Percentiles rank a stretch among this genome's conserved stretches.
Conservation (phyloP, 148 eudicot species). For the Chenopodium formosanum region DNA sequence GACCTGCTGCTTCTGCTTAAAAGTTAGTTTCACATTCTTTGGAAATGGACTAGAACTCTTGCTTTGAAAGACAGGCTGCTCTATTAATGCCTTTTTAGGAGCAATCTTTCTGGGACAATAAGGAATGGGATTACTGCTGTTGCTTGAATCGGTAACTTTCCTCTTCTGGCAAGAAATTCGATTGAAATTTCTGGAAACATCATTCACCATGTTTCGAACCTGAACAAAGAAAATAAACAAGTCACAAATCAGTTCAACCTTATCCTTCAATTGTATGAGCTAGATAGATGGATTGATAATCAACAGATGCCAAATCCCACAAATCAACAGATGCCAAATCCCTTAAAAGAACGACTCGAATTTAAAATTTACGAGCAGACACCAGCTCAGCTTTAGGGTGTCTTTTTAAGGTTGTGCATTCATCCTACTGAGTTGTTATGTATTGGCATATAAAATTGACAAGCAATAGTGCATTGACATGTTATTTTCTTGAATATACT, state of each 20-base stretch:
- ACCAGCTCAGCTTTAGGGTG: no score
- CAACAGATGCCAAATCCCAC: background rate
- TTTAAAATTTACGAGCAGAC: background rate
- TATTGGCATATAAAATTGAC: no score
- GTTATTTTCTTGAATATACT: background rate
- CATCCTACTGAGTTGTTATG: no score
- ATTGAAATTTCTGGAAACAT: background rate
- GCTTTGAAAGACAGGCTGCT: background rate
- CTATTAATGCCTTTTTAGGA: constrained; percentile 11
- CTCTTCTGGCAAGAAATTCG: constrained; percentile 16
- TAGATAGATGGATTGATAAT: no score
- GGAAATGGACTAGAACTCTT: constrained; percentile 8
- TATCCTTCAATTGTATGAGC: background rate
- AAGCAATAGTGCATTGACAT: no score
- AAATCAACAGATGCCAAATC: no score
- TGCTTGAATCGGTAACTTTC: constrained; percentile 12
- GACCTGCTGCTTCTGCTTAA: background rate
- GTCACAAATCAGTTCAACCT: no score
- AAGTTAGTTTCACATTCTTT: background rate
- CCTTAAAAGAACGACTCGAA: background rate
- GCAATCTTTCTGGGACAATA: constrained; percentile 3
- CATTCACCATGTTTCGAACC: constrained; percentile 6
- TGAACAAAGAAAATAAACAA: background rate
- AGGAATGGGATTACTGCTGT: background rate
- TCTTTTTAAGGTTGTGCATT: no score